Base-by-base conservation (phyloP, 768 basidiomycete species). In the Cystofilobasidium ferigula region DNA sequence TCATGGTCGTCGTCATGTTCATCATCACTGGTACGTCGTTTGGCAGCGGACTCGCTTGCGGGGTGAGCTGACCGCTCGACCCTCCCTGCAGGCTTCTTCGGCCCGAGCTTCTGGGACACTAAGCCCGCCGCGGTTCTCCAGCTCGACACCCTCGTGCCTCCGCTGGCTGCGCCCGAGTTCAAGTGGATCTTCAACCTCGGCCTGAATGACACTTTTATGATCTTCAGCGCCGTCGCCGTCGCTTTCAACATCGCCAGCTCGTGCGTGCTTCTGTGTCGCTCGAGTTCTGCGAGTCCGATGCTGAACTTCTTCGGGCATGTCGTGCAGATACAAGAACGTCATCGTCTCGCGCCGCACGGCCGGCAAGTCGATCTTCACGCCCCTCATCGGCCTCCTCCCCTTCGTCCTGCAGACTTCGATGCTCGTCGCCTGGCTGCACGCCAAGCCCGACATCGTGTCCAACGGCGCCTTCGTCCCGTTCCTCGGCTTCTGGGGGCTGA, bases 141-240 rank as follows among this genome's bases (percentile, higher is more conserved):
- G 13, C 42, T 67, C n/a, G 67, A 57, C 42, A 30, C 45, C 3
- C 35, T 62, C 48, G n/a, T 62, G 24, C 56, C 54, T 28, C 42
- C 12, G 40, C 67, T 58, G 10, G 60, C 51, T 24, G 59, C 20
- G 45, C 28, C 34, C 38, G 24, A 68, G 61, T 35, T 32, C n/a
- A 48, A 38, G 26, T 62, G 47, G 62, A 24, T 62, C 40, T 45
- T 51, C 40, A 82, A 87, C 72, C 73, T 90, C 1, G 82, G 83
- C 0, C 77, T 97, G 28, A 95, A 94, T 72, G 89, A 89, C 64
- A 79, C 82, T 1, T 92, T 97, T 80, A 89, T 97, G 86, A 77
- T 85, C 43, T 86, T 94, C 71, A 86, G 81, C 0, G 84, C 78
- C 6, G 72, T 87, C 40, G 85, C 80, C 0, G 78, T 93, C 1